phyloP scores from a whole-genome alignment of 75 land plant species.

The Pinus tabuliformis region DNA sequence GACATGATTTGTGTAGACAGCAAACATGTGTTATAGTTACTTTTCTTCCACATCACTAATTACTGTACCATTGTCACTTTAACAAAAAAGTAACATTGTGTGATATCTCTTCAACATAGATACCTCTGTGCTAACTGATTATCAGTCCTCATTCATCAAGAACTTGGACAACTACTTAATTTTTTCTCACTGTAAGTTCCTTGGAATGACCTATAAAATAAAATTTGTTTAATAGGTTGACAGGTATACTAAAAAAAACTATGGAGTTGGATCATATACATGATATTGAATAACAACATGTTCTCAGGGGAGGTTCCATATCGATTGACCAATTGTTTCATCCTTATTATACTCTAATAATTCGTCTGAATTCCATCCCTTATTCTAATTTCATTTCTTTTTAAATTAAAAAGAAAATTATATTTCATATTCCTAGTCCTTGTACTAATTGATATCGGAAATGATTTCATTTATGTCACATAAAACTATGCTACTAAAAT shows the following conservation, averaged over 20 bases:
- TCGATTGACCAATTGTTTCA: no score
- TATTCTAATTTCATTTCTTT: no score
- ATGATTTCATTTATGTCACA: no score
- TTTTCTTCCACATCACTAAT: background rate
- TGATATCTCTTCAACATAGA: constrained; percentile 22
- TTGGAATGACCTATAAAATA: background rate
- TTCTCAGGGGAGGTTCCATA: constrained; percentile 38
- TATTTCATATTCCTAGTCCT: no score
- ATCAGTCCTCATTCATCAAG: constrained; percentile 70
- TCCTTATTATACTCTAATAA: no score
- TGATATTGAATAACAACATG: constrained; percentile 68
- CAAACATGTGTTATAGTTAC: background rate
- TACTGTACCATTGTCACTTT: background rate
- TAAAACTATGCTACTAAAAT: no score
- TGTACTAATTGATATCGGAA: no score
- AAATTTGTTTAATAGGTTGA: background rate
- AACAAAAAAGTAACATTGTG: background rate
- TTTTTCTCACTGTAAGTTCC: constrained; percentile 64
- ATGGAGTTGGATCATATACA: constrained; percentile 17
- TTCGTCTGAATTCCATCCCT: no score
- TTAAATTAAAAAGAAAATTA: no score
- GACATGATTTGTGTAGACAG: no score
- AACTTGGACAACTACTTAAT: constrained; percentile 81
- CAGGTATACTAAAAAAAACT: background rate
- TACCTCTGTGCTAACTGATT: constrained; percentile 78